Percentiles rank a stretch among this genome's conserved stretches.
These are phyloP conservation scores for Rubia yunnanensis DNA, from an alignment of 257 asterid species.

Conservation along the genomic window DNA sequence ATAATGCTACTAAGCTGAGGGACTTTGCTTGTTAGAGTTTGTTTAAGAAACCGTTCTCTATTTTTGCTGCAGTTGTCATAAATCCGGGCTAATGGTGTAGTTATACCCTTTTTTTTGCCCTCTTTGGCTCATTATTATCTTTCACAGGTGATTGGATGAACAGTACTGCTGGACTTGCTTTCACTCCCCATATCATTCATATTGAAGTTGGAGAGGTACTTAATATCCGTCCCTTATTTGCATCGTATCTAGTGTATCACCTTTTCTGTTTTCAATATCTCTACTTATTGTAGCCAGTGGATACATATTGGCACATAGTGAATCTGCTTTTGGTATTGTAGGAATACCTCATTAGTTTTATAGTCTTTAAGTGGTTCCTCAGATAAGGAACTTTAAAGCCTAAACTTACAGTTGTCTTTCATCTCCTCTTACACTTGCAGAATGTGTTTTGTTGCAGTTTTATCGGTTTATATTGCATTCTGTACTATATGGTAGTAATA, in stretches of 20 bases:
- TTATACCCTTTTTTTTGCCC: background rate
- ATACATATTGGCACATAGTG: background rate
- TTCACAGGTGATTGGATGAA: constrained; percentile 97
- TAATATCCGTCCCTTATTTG: background rate
- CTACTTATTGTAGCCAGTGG: background rate
- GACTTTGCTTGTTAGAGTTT: background rate
- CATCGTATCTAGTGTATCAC: background rate
- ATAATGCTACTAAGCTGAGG: background rate
- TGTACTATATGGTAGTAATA: background rate
- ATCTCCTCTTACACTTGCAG: background rate
- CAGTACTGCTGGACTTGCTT: constrained; percentile 87
- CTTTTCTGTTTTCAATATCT: background rate
- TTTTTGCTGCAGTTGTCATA: background rate
- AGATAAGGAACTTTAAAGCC: too few relatives aligned
- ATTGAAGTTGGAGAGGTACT: constrained; percentile 71
- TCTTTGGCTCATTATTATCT: background rate
- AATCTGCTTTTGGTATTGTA: background rate
- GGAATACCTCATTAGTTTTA: background rate
- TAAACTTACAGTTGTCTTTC: background rate
- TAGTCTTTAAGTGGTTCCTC: background rate
- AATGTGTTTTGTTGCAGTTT: background rate
- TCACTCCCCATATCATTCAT: constrained; percentile 83
- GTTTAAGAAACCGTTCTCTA: background rate
- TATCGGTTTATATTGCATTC: background rate
- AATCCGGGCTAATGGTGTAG: background rate